Base-by-base conservation (phyloP, 1,139 yeast genomes). In the Candida frijolesensis region DNA sequence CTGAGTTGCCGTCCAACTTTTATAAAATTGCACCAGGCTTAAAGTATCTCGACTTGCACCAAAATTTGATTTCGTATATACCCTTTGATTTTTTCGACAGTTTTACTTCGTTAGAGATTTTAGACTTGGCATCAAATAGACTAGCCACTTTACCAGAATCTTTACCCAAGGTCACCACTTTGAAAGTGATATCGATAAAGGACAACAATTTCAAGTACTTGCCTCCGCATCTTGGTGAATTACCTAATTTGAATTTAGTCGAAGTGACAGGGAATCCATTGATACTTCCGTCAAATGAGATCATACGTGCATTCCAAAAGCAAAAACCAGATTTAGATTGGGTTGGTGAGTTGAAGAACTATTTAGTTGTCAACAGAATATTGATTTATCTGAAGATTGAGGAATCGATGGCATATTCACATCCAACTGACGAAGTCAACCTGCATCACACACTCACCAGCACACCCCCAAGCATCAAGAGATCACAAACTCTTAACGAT, bases 201-300 rank as follows among this genome's bases (percentile, higher is more conserved):
- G 79, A 80, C 54, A 89, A 89, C 66, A 70, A 71, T 41, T 75
- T 89, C 55, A 74, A 79, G 47, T 78, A 78, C 44, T 68, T 89
- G 16, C 85, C 90, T 8, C 82, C 84, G 1, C 71, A 78, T 10
- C 66, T 85, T 30, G 78, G 84, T 0, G 81, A 78, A 38, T 65
- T 89, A 56, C 65, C 71, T 2, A 76, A 74, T 49, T 72, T 89
- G 47, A 77, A 80, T 53, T 78, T 86, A 47, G 70, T 89, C n/a
- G 94, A 87, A 60, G 73, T 87, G 4, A 83, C 82, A n/a, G 83
- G 79, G 37, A 88, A 89, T 57, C 90, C 91, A 1, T 72, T 88
- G 48, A 62, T 77, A 2, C 59, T 76, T 50, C 87, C 89, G 0
- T 74, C 85, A 4, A 39, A 60, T 16, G 79, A 74, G 14, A 52